Percentiles rank a stretch among this genome's conserved stretches.
Conservation (phyloP, 2,329 filamentous ascomycete genomes). For the Colletotrichum caudatum region DNA sequence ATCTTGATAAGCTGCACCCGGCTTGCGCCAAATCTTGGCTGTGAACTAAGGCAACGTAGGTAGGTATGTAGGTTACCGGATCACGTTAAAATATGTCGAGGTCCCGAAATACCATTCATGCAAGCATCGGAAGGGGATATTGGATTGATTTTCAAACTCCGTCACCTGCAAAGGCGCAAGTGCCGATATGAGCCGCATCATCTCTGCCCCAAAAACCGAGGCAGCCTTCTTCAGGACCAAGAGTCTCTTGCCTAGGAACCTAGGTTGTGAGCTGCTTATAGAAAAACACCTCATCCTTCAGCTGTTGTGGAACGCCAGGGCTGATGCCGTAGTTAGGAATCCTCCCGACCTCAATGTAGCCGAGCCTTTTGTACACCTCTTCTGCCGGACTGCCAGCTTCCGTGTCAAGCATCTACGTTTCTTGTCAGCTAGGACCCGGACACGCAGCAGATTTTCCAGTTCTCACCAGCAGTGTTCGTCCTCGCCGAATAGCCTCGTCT, state of each 20-base stretch:
- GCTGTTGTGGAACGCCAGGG: conserved; percentile 56
- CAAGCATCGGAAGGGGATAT: not conserved
- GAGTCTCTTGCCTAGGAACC: not conserved
- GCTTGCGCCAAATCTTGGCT: conserved; percentile 5
- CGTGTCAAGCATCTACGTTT: conserved; percentile 63
- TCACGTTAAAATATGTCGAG: not conserved
- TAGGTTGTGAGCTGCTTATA: conserved; percentile 64
- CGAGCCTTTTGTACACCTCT: conserved; percentile 65
- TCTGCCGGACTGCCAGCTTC: conserved; percentile 66
- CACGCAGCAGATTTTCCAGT: not conserved
- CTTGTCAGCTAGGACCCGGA: not conserved
- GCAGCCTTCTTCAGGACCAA: not conserved
- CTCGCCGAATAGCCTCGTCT: conserved; percentile 61
- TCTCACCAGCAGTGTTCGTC: conserved; percentile 66
- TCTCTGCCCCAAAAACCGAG: conserved; percentile 22
- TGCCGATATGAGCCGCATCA: conserved; percentile 26
- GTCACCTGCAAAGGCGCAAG: not conserved
- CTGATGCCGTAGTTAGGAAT: conserved; percentile 66
- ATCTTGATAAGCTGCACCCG: conserved; percentile 17
- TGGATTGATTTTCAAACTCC: conserved; percentile 20
- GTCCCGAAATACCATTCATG: not conserved
- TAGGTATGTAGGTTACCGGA: not conserved
- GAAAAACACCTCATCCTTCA: conserved; percentile 67
- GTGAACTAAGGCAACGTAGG: not conserved
- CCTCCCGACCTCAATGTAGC: conserved; percentile 66